Evolutionary conservation across 108 stramenopile species (phyloP).

Genomic region (Cyclostephanos tholiformis): DNA sequence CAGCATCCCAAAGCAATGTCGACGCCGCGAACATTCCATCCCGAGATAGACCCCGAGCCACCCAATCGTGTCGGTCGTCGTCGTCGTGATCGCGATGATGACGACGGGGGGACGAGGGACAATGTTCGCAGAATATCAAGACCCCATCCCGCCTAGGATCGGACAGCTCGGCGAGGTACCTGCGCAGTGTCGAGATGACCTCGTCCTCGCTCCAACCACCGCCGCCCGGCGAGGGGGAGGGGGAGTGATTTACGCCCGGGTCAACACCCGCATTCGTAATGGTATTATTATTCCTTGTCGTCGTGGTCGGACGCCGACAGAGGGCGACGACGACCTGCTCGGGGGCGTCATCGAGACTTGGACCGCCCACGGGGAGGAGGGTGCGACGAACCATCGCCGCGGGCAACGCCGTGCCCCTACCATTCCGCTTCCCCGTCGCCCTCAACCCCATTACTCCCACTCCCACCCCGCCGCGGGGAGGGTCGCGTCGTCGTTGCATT

Average conservation of each 20-base stretch:
- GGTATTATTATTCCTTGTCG: not conserved
- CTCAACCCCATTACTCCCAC: no score
- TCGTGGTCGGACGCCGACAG: not conserved
- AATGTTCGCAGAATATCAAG: not conserved
- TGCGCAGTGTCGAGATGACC: not conserved
- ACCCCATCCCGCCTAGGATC: not conserved
- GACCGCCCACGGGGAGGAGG: not conserved
- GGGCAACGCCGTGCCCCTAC: no score
- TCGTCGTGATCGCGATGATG: not conserved
- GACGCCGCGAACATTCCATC: not conserved
- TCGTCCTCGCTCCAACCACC: no score
- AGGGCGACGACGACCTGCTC: not conserved
- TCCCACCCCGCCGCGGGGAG: no score
- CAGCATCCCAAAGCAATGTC: not conserved
- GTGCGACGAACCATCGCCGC: not conserved
- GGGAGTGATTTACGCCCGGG: not conserved
- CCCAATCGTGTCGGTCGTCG: not conserved
- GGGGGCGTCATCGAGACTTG: not conserved
- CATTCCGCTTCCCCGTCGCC: no score
- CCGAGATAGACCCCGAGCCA: not conserved
- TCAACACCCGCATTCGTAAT: not conserved
- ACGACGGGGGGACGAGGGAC: not conserved
- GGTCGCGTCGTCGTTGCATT: no score
- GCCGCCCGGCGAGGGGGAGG: no score
- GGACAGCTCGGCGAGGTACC: not conserved